A percentile compares a stretch with the other conserved stretches of the same genome.
These are phyloP conservation scores for Leishmania mexicana DNA, from an alignment of 208 protist species.

Conservation along the genomic window DNA sequence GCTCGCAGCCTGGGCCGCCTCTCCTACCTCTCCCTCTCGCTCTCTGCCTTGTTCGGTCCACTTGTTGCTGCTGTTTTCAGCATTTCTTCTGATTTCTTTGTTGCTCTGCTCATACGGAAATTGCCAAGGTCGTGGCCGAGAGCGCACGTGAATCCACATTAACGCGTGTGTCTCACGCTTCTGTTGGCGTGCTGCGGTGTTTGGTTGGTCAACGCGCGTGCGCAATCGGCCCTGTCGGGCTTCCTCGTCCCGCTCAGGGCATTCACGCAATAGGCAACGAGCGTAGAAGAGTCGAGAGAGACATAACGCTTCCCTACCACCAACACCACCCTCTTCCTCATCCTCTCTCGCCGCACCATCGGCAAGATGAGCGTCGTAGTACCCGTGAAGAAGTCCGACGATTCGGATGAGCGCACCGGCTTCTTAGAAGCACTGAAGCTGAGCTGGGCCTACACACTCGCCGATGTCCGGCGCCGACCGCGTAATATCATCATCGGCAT, in stretches of 20 bases:
- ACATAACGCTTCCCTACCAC: neutral
- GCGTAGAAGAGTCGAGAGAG: too few species aligned
- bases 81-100: neutral
- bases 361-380: neutral
- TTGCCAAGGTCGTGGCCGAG: too few species aligned
- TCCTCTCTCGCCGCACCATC: neutral
- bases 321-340: neutral
- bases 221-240: too few species aligned
- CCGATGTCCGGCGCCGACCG: conserved; percentile 55
- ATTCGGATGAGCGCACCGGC: neutral
- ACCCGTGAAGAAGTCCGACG: neutral
- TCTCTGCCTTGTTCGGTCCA: too few species aligned
- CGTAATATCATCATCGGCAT: conserved; percentile 70
- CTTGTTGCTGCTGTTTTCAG: too few species aligned
- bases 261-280: neutral
- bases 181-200: neutral
- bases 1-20: neutral
- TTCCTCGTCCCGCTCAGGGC: neutral
- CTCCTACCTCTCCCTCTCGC: too few species aligned
- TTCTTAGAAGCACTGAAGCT: conserved; percentile 34
- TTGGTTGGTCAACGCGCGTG: neutral
- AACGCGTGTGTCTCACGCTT: too few species aligned
- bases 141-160: neutral
- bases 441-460: conserved; percentile 48
- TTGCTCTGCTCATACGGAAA: neutral